Percentiles rank a stretch among this genome's conserved stretches.
Evolutionary conservation across 2,329 filamentous ascomycete genomes (phyloP).

Genomic region (Epichloe bromicola): DNA sequence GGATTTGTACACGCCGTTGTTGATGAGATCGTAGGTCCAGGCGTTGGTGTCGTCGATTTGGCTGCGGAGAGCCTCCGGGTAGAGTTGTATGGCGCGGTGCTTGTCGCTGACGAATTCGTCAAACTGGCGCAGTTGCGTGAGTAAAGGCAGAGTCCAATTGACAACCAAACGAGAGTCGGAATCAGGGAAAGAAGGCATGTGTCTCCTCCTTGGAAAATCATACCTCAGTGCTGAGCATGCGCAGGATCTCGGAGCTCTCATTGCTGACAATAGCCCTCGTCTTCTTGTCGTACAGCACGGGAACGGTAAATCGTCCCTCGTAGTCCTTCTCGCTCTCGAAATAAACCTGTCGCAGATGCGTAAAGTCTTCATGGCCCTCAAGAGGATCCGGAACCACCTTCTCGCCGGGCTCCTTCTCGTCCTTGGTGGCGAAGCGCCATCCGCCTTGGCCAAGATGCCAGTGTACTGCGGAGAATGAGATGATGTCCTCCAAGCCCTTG

Average conservation of each 20-base stretch:
- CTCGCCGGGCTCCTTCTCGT: slow-evolving; percentile 43
- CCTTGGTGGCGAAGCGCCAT: slow-evolving; percentile 68
- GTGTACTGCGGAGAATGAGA: slow-evolving; percentile 72
- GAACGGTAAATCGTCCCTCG: slow-evolving; percentile 72
- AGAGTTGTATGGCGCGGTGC: slow-evolving; percentile 50
- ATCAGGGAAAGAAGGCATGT: too few relatives aligned
- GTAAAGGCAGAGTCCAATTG: not conserved
- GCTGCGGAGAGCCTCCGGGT: slow-evolving; percentile 47
- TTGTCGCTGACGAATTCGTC: slow-evolving; percentile 52
- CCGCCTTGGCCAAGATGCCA: slow-evolving; percentile 68
- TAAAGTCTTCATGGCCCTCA: slow-evolving; percentile 55
- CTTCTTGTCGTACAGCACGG: slow-evolving; percentile 72
- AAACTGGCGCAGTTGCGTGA: slow-evolving; percentile 34
- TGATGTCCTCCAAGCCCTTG: slow-evolving; percentile 81
- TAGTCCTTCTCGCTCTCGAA: slow-evolving; percentile 62
- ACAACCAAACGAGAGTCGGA: too few relatives aligned
- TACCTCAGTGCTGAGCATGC: slow-evolving; percentile 73
- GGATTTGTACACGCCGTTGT: slow-evolving; percentile 60
- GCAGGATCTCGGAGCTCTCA: slow-evolving; percentile 82
- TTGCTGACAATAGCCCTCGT: slow-evolving; percentile 72
- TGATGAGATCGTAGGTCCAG: slow-evolving; percentile 68
- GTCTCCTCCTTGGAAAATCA: slow-evolving; percentile 1
- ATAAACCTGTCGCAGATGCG: slow-evolving; percentile 66
- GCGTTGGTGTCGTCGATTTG: slow-evolving; percentile 66
- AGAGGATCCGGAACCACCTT: slow-evolving; percentile 56